Conservation (phyloP, 805 yeast genomes). For the Candida fluviatilis region DNA sequence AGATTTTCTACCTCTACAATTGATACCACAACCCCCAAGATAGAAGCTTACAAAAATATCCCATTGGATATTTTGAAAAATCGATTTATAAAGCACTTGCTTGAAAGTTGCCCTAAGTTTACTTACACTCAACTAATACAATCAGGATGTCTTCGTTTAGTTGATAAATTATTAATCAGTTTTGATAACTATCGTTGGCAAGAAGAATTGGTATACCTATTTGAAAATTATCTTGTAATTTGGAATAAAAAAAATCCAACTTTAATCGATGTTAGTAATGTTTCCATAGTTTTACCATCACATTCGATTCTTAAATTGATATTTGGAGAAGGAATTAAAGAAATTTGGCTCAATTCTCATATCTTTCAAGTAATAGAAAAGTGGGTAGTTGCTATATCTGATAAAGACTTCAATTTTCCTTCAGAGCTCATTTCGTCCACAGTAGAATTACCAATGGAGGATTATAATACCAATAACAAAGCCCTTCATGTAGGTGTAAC, state of each 20-base stretch:
- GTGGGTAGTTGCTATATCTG: slow-evolving; percentile 42
- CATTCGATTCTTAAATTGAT: slow-evolving; percentile 21
- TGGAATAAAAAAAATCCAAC: slow-evolving; percentile 11
- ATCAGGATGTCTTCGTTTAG: slow-evolving; percentile 34
- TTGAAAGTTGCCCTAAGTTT: slow-evolving; percentile 19
- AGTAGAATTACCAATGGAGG: slow-evolving; percentile 8
- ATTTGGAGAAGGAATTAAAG: slow-evolving; percentile 4
- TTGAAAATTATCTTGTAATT: slow-evolving; percentile 28
- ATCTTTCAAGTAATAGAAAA: slow-evolving; percentile 33
- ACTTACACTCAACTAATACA: slow-evolving; percentile 22
- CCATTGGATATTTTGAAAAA: slow-evolving; percentile 26
- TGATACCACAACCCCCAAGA: slow-evolving; percentile 15
- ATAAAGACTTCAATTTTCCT: slow-evolving; percentile 27
- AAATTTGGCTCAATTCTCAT: slow-evolving; percentile 25
- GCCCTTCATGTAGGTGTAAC: too few species aligned
- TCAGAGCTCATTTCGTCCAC: slow-evolving; percentile 34
- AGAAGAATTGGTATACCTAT: slow-evolving; percentile 23
- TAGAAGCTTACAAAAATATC: slow-evolving; percentile 13
- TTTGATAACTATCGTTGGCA: slow-evolving; percentile 8
- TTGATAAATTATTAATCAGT: slow-evolving; percentile 27
- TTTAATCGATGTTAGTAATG: slow-evolving; percentile 1
- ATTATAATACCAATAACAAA: neutral
- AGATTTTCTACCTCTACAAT: slow-evolving; percentile 10
- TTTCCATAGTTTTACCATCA: slow-evolving; percentile 14
- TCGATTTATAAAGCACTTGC: slow-evolving; percentile 23